A percentile compares a stretch with the other conserved stretches of the same genome.
Conservation (phyloP, 352 stramenopile genomes). For the Pythium dissotocum region DNA sequence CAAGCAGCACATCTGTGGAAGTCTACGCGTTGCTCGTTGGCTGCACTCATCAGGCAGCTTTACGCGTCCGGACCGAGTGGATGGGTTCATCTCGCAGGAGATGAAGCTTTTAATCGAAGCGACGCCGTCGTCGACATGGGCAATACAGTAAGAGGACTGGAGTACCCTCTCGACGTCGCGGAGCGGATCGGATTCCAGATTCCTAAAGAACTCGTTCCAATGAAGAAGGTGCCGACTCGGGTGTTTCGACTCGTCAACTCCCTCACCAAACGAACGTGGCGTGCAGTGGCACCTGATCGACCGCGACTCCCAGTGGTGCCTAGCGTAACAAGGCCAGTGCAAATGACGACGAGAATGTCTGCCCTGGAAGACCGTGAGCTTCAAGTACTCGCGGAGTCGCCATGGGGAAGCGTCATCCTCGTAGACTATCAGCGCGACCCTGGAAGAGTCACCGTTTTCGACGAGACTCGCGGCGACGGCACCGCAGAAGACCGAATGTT, state of each 20-base stretch:
- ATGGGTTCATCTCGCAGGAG: constrained; percentile 26
- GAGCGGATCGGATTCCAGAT: not conserved
- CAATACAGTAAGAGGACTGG: no score
- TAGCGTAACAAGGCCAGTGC: no score
- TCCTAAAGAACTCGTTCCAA: not conserved
- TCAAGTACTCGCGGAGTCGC: not conserved
- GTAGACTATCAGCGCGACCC: constrained; percentile 1
- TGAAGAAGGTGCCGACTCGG: not conserved
- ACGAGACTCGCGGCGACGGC: not conserved
- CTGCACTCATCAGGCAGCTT: constrained; percentile 29
- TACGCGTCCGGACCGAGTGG: constrained; percentile 30
- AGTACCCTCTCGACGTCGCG: not conserved
- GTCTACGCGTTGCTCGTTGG: constrained; percentile 30
- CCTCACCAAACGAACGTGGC: not conserved
- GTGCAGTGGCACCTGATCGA: not conserved
- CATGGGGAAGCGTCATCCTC: constrained; percentile 1
- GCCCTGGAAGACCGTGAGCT: not conserved
- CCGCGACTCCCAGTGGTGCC: not conserved
- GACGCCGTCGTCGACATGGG: no score
- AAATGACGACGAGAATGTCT: not conserved
- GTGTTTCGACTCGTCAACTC: not conserved
- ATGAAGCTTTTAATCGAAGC: constrained; percentile 23
- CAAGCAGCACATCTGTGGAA: not conserved
- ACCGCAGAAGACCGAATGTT: not conserved
- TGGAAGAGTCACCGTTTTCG: not conserved